Base-by-base conservation (phyloP, 345 rosid genomes). In the Populus pruinosa region DNA sequence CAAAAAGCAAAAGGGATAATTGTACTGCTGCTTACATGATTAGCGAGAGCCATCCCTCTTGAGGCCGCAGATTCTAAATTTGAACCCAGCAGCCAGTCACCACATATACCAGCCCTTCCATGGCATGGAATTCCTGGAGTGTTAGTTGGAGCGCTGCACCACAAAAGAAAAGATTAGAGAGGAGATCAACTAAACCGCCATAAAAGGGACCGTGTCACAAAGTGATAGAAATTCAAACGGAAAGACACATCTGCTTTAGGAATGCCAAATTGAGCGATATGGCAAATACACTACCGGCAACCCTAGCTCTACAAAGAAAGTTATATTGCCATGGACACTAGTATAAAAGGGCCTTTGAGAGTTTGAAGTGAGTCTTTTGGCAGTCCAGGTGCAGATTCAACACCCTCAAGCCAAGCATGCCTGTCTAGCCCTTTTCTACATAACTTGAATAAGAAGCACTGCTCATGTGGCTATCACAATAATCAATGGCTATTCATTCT, bases 81-180 rank as follows among this genome's bases (percentile, higher is more conserved):
- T 56, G 99, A 93, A 67, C 98, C 98, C 36, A 91, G 79, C 67
- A 93, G 87, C 99, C 99, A 93, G 69, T 93, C 99, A 10, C 99
- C 99, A 29, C 99, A 95, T 66, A 91, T 89, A 47, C 99, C 98
- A 69, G 94, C 96, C 84, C 98, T 90, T 72, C 98, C 99, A 21
- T 80, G 87, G 43, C 91, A 93, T 67, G 96, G 92, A 43, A 86
- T 67, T 49, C 91, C 77, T 0, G 96, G 94, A 66, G 86, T 89
- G 81, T 93, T 95, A 17, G 82, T 91, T 4, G 99, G 98, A 91
- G 89, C 67, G 99, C 99, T 56, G 99, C 99, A 69, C 98, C 98
- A 77, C 29, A 76, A 67, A 62, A 75, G 11, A 66, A 35, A 18
- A 27, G 31, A 47, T 41, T 29, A 43, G 55, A 23, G 10, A 39